Conservation (phyloP, 768 basidiomycete species). For the Naganishia vishniacii region DNA sequence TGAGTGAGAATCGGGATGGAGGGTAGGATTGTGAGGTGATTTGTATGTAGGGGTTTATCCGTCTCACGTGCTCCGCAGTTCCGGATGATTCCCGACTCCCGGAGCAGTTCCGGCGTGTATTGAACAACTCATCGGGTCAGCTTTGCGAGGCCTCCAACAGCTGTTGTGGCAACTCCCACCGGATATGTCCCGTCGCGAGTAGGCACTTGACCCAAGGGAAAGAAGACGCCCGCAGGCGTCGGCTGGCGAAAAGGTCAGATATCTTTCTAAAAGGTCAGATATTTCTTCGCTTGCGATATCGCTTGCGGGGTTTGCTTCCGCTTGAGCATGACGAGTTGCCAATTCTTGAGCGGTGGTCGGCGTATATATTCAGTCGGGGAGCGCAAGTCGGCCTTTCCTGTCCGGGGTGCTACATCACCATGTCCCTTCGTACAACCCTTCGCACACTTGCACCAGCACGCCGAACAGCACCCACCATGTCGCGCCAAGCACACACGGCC, state of each 20-base stretch:
- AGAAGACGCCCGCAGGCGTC: no score
- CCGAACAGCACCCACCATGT: slow-evolving; percentile 10
- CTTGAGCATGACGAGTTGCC: slow-evolving; percentile 2
- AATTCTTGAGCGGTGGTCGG: not conserved
- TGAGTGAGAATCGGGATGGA: not conserved
- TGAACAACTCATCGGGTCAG: no score
- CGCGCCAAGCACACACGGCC: slow-evolving; percentile 12
- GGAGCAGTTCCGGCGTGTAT: no score
- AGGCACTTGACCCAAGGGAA: no score
- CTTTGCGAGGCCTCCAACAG: no score
- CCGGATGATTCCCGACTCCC: no score
- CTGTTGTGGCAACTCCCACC: no score
- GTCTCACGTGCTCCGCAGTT: not conserved
- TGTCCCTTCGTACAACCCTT: not conserved
- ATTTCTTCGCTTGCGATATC: slow-evolving; percentile 1
- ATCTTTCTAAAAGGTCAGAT: not conserved
- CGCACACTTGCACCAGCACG: not conserved
- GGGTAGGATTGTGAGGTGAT: no score
- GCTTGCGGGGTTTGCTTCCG: not conserved
- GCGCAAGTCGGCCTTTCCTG: no score
- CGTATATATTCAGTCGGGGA: not conserved
- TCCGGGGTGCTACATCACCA: not conserved
- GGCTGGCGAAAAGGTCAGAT: slow-evolving; percentile 11
- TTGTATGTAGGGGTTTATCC: no score
- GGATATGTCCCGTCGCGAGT: no score